Evolutionary conservation across 805 yeast species (phyloP).

Genomic region (Metschnikowia colocasiae): DNA sequence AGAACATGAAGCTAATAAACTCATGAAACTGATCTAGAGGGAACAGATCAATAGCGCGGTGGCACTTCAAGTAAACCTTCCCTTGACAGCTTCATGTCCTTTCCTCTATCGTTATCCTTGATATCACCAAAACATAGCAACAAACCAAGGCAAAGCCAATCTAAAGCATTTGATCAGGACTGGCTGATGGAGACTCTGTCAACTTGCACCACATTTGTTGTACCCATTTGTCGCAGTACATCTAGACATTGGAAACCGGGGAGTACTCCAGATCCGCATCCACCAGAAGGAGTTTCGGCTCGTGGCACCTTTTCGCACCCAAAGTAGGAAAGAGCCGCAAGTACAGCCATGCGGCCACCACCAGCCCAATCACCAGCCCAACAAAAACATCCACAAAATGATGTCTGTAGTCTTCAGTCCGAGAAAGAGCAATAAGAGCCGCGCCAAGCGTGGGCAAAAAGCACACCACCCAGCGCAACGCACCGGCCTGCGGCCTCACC

Average conservation of each 20-base stretch:
- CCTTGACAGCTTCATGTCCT: too few relatives aligned
- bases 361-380: constrained; percentile 66
- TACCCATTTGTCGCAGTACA: too few relatives aligned
- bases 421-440: constrained; percentile 68
- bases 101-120: too few relatives aligned
- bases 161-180: too few relatives aligned
- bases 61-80: too few relatives aligned
- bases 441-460: constrained; percentile 66
- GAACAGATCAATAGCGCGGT: too few relatives aligned
- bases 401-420: constrained; percentile 92
- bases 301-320: constrained; percentile 30
- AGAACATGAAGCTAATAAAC: too few relatives aligned
- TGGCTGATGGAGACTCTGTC: too few relatives aligned
- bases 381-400: constrained; percentile 80
- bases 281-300: constrained; percentile 30
- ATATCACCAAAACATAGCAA: too few relatives aligned
- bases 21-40: too few relatives aligned
- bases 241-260: constrained; percentile 13
- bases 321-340: constrained; percentile 49
- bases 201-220: too few relatives aligned
- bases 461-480: constrained; percentile 59
- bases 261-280: constrained; percentile 13
- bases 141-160: too few relatives aligned
- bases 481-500: constrained; percentile 47
- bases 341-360: constrained; percentile 57